phyloP scores from a whole-genome alignment of 805 yeast genomes.

The Lipomyces sp. region DNA sequence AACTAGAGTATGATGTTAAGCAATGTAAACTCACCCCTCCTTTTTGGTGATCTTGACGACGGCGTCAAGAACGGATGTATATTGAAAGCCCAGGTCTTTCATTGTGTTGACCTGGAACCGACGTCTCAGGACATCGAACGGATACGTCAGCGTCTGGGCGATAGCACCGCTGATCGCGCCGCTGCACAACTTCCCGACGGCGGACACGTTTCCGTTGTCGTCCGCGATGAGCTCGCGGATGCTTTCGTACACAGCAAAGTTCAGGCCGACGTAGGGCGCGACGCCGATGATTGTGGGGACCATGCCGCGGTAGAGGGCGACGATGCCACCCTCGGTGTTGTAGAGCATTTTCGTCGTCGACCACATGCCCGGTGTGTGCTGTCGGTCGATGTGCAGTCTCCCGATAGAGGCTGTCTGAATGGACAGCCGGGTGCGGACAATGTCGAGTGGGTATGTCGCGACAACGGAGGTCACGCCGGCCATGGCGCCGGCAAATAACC shows the following conservation, averaged over 20 bases:
- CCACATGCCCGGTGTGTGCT: constrained; percentile 59
- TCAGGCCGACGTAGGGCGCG: constrained; percentile 92
- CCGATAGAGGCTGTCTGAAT: constrained; percentile 74
- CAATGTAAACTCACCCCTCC: constrained; percentile 59
- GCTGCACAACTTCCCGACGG: constrained; percentile 58
- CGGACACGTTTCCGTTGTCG: constrained; percentile 39
- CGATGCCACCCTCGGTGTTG: constrained; percentile 73
- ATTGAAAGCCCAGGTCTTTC: constrained; percentile 77
- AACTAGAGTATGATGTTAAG: no score
- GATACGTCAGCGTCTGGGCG: constrained; percentile 87
- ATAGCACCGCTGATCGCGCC: constrained; percentile 89
- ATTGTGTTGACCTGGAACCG: constrained; percentile 87
- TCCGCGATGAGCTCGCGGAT: constrained; percentile 55
- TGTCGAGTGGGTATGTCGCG: constrained; percentile 87
- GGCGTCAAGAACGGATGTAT: constrained; percentile 74
- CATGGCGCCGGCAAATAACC: constrained; percentile 71
- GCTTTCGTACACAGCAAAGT: constrained; percentile 85
- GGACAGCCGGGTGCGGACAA: constrained; percentile 83
- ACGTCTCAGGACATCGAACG: constrained; percentile 83
- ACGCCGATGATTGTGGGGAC: constrained; percentile 91
- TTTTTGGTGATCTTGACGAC: constrained; percentile 59
- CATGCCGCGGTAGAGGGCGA: constrained; percentile 77
- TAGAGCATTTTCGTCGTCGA: constrained; percentile 58
- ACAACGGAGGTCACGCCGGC: constrained; percentile 80
- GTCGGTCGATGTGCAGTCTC: constrained; percentile 22